Conservation (phyloP, 2,329 filamentous ascomycete species). For the Amylocarpus encephaloides region DNA sequence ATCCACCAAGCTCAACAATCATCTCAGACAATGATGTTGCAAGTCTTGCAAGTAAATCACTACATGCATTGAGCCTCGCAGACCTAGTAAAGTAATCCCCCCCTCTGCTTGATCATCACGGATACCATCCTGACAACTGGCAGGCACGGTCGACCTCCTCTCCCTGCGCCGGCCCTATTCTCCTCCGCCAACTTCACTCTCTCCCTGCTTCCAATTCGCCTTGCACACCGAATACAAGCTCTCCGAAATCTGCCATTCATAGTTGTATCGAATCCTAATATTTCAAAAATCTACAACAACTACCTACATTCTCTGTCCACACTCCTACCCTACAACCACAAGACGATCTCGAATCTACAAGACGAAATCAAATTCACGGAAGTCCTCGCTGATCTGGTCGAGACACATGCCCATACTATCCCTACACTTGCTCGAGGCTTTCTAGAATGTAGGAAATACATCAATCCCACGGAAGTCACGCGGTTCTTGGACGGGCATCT, state of each 20-base stretch:
- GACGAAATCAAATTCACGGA: slow-evolving; percentile 90
- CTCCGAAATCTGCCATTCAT: slow-evolving; percentile 93
- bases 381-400: slow-evolving; percentile 89
- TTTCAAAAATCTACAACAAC: slow-evolving; percentile 90
- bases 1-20: slow-evolving; percentile 40
- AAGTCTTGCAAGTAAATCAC: slow-evolving; percentile 66
- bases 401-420: slow-evolving; percentile 92
- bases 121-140: slow-evolving; percentile 6
- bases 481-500: slow-evolving; percentile 90
- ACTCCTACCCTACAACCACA: slow-evolving; percentile 65
- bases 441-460: slow-evolving; percentile 87
- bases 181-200: slow-evolving; percentile 94
- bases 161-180: slow-evolving; percentile 73
- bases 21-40: slow-evolving; percentile 71
- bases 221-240: slow-evolving; percentile 90
- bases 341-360: slow-evolving; percentile 64
- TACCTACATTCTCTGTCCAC: slow-evolving; percentile 91
- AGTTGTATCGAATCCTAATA: slow-evolving; percentile 94
- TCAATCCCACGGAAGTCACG: slow-evolving; percentile 76
- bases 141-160: slow-evolving; percentile 73
- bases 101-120: not conserved
- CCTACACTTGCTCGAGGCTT: slow-evolving; percentile 88
- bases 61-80: slow-evolving; percentile 76
- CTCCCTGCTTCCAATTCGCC: slow-evolving; percentile 80
- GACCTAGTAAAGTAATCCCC: slow-evolving; percentile 74